Evolutionary conservation across 1,139 yeast species (phyloP), one percentile per base, ranked within the genome.

Genomic region (Scheffersomyces stambukii): DNA sequence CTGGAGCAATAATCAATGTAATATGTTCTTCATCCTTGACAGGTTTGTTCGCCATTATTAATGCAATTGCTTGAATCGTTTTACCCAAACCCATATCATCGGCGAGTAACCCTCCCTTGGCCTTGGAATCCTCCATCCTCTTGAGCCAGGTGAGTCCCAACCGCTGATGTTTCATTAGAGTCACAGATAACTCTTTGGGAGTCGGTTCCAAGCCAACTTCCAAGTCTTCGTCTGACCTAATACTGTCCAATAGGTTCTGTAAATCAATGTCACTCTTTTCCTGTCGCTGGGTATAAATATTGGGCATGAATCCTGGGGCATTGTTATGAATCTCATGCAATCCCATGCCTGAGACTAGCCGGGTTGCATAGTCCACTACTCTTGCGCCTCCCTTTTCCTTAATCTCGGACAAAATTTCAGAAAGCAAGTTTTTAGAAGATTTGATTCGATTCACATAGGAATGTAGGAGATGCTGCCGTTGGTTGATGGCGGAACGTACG

Each of bases 21-120:
- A 71, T 77, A 16, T 50, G 35, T 4, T 43, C 45, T 7, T 41
- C 43, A 16, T 59, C 55, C 9, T 43, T 34, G n/a, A n/a, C n/a
- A 0, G 81, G 64, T 34, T 60, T 63, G 46, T 74, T 68, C 3
- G 81, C 68, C 35, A 84, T 48, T 45, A 86, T 76, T 27, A 85
- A 52, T 0, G 94, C 76, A 25, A 85, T 64, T 3, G 86, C 74
- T 55, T 88, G 96, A 23, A 88, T 77, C 0, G 96, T 88, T 53
- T 88, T 89, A 37, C 96, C 96, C 18, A 88, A 61, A 18, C 96
- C 96, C 96, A 88, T 88, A 59, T 84, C 96, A 57, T 88, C 96
- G 1, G 95, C 95, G 22, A 88, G 58, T 17, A 88, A 70, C 2
- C 96, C 95, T 16, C 96, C 96, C 37, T 69, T 70, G 3, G 64